These are phyloP conservation scores for Tephrocybe sp. DNA, from an alignment of 768 basidiomycete genomes.

Conservation along the genomic window DNA sequence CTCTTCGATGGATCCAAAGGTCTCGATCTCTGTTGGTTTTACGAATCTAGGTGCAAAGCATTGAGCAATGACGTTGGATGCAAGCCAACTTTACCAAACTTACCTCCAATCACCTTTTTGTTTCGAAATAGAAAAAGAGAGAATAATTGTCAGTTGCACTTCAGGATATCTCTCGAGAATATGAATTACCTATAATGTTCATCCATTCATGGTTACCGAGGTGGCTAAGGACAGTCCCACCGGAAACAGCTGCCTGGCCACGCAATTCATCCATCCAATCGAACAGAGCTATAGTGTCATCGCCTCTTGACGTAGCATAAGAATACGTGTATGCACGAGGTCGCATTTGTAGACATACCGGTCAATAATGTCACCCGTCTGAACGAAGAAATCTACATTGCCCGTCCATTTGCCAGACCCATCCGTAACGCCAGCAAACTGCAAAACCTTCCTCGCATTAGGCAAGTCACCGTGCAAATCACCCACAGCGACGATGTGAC, in stretches of 20 bases:
- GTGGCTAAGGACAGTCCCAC: constrained; percentile 73
- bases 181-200: constrained; percentile 71
- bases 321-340: background rate
- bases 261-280: constrained; percentile 82
- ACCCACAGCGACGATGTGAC: constrained; percentile 83
- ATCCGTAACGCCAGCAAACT: constrained; percentile 78
- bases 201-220: constrained; percentile 98
- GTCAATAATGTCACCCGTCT: constrained; percentile 96
- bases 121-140: too few relatives aligned
- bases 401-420: constrained; percentile 77
- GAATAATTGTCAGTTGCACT: constrained; percentile 11
- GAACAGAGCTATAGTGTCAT: constrained; percentile 87
- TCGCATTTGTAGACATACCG: constrained; percentile 42
- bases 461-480: constrained; percentile 88
- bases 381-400: constrained; percentile 81
- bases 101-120: constrained; percentile 91
- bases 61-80: background rate
- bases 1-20: constrained; percentile 68
- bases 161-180: background rate
- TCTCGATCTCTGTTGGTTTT: constrained; percentile 74
- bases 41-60: constrained; percentile 61
- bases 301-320: constrained; percentile 52
- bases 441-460: constrained; percentile 77
- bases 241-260: constrained; percentile 61
- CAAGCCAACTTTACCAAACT: constrained; percentile 3